Conservation (phyloP, 305 asterid genomes). For the Solanum hybrid region DNA sequence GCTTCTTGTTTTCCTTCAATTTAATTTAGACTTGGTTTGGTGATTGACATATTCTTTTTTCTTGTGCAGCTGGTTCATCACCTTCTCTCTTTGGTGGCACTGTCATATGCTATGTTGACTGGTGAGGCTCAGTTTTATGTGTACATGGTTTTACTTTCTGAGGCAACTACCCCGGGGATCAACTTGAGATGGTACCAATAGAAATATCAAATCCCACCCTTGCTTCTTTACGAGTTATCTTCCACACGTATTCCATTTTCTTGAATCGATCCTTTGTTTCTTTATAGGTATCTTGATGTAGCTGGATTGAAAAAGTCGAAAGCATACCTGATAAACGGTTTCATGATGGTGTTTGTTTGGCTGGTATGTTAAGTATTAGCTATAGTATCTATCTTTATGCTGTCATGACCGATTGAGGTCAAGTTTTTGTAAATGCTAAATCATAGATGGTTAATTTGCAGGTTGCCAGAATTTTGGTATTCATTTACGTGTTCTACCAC, state of each 20-base stretch:
- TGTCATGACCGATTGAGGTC: neutral
- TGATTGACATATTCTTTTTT: neutral
- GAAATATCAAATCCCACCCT: neutral
- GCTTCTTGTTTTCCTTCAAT: conserved; percentile 6
- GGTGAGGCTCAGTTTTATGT: conserved; percentile 79
- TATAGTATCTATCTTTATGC: neutral
- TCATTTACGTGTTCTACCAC: conserved; percentile 57
- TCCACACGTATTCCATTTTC: neutral
- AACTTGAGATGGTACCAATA: conserved; percentile 70
- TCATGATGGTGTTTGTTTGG: conserved; percentile 54
- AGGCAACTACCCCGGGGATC: conserved; percentile 77
- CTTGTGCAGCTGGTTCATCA: conserved; percentile 65
- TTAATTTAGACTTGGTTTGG: neutral
- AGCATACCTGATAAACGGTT: conserved; percentile 56
- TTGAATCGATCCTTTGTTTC: neutral
- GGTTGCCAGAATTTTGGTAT: conserved; percentile 75
- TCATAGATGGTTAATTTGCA: conserved; percentile 18
- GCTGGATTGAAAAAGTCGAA: conserved; percentile 62
- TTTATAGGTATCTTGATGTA: conserved; percentile 66
- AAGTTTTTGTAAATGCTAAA: neutral
- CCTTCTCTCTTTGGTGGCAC: conserved; percentile 53
- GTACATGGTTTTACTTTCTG: conserved; percentile 59
- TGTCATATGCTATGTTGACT: conserved; percentile 50
- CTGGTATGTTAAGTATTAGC: conserved; percentile 35
- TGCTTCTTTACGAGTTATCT: neutral